Conservation (phyloP, 805 yeast genomes). For the Limtongozyma cylindracea region DNA sequence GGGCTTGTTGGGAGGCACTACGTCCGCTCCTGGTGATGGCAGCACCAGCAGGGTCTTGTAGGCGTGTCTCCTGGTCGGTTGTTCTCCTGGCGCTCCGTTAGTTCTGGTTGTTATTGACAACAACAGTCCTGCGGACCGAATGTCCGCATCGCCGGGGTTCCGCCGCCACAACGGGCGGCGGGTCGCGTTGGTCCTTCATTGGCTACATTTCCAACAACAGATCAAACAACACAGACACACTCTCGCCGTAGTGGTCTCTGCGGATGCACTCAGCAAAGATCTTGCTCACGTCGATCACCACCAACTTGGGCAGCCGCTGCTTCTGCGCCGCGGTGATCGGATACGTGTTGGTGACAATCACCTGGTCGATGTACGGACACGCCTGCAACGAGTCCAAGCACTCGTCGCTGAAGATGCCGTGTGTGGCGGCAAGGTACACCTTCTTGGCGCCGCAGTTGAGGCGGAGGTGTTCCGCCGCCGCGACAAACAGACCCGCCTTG, state of each 20-base stretch:
- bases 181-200: no score
- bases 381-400: slow-evolving; percentile 61
- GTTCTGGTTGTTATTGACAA: no score
- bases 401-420: slow-evolving; percentile 77
- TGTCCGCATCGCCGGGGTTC: no score
- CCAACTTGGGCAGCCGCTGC: slow-evolving; percentile 33
- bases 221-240: slow-evolving; percentile 80
- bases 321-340: slow-evolving; percentile 51
- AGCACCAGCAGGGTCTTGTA: no score
- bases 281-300: slow-evolving; percentile 79
- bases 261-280: slow-evolving; percentile 96
- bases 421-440: slow-evolving; percentile 84
- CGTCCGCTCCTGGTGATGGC: no score
- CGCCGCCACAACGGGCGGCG: no score
- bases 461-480: slow-evolving; percentile 95
- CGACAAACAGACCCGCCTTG: slow-evolving; percentile 78
- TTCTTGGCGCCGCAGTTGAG: slow-evolving; percentile 88
- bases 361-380: slow-evolving; percentile 66
- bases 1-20: no score
- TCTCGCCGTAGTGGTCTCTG: slow-evolving; percentile 96
- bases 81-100: no score
- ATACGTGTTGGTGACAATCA: slow-evolving; percentile 89
- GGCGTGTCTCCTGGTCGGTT: no score
- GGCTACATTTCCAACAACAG: no score
- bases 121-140: no score